Base-by-base conservation (phyloP, 805 yeast species). In the Saccharomycopsis javanensis region DNA sequence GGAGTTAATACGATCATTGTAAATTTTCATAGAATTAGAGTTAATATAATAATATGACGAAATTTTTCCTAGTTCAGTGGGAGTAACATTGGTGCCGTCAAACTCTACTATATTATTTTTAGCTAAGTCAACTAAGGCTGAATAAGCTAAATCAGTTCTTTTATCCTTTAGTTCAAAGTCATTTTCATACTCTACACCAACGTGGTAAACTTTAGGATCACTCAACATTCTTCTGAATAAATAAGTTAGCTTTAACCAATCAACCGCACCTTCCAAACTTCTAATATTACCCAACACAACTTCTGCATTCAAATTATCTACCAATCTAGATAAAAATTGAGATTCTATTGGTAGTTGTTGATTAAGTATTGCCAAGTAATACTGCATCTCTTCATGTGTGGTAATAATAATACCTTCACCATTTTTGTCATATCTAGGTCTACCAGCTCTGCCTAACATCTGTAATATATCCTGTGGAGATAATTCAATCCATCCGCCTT, bases 391-490 rank as follows among this genome's bases (percentile, higher is more conserved):
- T 20, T 83, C 82, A 58, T 88, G 94, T 0, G 91, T 78, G 0
- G 98, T 94, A 53, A 92, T 88, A 33, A 92, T 88, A 2, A 92
- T 82, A 72, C 98, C 99, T 64, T 88, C 96, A 65, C 99, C 99
- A 65, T 82, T 80, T 16, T 82, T 82, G 69, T 92, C 99, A 70
- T 86, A 94, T 55, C 97, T 77, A 0, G 99, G 99, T 70, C 99
- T 79, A 64, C 98, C 98, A 18, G 98, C 98, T 73, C 98, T 81
- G 37, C 98, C 98, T n/a, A 92, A 75, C 98, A 92, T 92, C 71
- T 92, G 99, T 8, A 92, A 69, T 38, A 92, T 85, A 71, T 94
- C 98, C 65, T 92, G 99, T 0, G 97, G 95, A 0, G 96, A 85
- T n/a, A 92, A 72, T 65, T 88, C 94, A 1, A 82, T 82, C 97